Conservation (phyloP, 305 asterid genomes). For the Salvia sclarea region DNA sequence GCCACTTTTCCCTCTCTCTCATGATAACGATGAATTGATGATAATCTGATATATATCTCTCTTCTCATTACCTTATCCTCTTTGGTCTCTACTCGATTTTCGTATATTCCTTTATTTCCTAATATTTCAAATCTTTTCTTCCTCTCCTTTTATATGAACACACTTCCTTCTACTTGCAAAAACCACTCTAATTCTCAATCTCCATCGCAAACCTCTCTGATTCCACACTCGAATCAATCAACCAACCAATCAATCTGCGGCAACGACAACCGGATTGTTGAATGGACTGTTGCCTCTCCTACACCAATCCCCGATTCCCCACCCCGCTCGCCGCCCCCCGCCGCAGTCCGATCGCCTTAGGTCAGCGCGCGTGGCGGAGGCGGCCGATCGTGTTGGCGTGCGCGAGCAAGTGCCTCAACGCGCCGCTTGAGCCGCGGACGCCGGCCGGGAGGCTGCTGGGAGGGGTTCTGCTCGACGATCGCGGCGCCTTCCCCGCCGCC, state of each 20-base stretch:
- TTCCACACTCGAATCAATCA: not conserved
- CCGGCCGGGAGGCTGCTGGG: constrained; percentile 61
- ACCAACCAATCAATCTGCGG: not conserved
- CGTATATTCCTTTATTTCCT: no score
- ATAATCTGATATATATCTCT: no score
- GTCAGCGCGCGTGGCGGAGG: constrained; percentile 27
- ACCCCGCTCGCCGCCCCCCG: constrained; percentile 34
- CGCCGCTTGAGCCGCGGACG: constrained; percentile 75
- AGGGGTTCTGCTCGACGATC: constrained; percentile 61
- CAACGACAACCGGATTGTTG: constrained; percentile 33
- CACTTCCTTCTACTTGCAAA: no score
- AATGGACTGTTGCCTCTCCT: constrained; percentile 70
- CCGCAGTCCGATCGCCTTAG: constrained; percentile 33
- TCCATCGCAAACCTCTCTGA: not conserved
- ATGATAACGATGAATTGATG: no score
- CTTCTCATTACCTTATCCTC: constrained; percentile 36
- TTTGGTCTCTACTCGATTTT: constrained; percentile 5
- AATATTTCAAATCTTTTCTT: no score
- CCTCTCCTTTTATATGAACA: not conserved
- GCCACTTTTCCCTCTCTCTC: no score
- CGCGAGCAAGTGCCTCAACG: constrained; percentile 45
- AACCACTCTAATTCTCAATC: not conserved
- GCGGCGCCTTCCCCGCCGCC: constrained; percentile 44
- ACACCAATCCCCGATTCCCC: constrained; percentile 37
- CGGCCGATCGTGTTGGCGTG: constrained; percentile 37